A percentile compares a stretch with the other conserved stretches of the same genome.
These are phyloP conservation scores for Pholiota microspora DNA, from an alignment of 768 basidiomycete genomes.

Conservation along the genomic window DNA sequence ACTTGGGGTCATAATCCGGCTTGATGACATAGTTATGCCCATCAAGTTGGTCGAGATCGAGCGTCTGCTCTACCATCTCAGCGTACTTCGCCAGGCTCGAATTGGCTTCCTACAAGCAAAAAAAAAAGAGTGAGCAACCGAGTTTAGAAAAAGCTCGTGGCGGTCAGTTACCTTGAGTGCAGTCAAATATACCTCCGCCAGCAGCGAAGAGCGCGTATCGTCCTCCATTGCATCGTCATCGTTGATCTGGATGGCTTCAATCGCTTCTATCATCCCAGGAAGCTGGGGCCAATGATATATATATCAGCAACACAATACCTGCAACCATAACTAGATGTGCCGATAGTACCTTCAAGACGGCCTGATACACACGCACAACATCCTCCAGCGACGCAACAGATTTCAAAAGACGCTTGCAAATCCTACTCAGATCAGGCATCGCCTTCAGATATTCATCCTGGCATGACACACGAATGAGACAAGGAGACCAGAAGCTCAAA, in stretches of 20 bases:
- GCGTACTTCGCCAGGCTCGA: conserved; percentile 70
- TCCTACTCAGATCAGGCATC: conserved; percentile 92
- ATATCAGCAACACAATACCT: no score
- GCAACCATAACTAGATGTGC: no score
- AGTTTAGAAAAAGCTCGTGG: no score
- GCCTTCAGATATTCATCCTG: conserved; percentile 85
- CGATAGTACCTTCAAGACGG: conserved; percentile 77
- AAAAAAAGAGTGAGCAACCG: background rate
- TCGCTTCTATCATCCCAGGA: conserved; percentile 65
- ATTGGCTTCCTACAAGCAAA: conserved; percentile 53
- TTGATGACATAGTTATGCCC: conserved; percentile 89
- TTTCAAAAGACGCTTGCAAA: conserved; percentile 90
- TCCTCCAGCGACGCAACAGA: conserved; percentile 85
- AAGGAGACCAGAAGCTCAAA: background rate
- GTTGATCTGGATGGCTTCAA: conserved; percentile 52
- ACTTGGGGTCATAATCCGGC: conserved; percentile 80
- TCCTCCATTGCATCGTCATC: conserved; percentile 40
- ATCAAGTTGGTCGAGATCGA: conserved; percentile 85
- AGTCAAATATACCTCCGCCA: conserved; percentile 67
- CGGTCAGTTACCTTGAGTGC: conserved; percentile 48
- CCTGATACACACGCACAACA: conserved; percentile 94
- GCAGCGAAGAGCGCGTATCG: conserved; percentile 38
- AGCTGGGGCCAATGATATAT: no score
- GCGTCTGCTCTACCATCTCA: conserved; percentile 95
- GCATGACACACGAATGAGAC: background rate